These are phyloP conservation scores for Kingdonia uniflora DNA, from an alignment of 164 flowering plant species.

Conservation along the genomic window DNA sequence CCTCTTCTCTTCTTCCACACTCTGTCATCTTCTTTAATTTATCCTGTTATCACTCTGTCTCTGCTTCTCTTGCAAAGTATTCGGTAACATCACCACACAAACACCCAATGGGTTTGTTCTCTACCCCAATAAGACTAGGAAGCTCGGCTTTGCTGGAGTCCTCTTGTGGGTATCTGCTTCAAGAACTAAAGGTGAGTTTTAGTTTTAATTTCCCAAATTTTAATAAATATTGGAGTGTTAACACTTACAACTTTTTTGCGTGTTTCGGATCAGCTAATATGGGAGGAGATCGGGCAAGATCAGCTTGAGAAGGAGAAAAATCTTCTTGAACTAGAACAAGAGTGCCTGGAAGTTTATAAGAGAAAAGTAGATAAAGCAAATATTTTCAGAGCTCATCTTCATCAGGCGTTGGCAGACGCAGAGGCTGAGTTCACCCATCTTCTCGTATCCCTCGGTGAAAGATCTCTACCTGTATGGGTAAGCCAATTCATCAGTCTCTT, in stretches of 20 bases:
- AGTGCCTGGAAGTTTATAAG: conserved; percentile 74
- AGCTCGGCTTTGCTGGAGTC: conserved; percentile 50
- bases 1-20: conserved; percentile 2
- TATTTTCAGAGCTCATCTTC: conserved; percentile 67
- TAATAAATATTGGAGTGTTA: no score
- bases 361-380: conserved; percentile 84
- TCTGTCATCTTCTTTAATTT: background rate
- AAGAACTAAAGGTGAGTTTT: conserved; percentile 63
- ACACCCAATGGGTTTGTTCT: conserved; percentile 40
- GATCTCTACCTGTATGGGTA: conserved; percentile 78
- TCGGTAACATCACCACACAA: background rate
- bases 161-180: conserved; percentile 82
- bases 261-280: conserved; percentile 49
- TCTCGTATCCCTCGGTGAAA: conserved; percentile 73
- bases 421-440: conserved; percentile 88
- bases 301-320: conserved; percentile 65
- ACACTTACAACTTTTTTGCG: background rate
- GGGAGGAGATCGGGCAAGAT: conserved; percentile 96
- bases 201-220: no score
- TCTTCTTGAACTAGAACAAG: conserved; percentile 72
- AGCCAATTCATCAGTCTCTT: background rate
- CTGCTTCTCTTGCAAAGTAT: no score
- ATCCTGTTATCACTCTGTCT: background rate
- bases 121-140: conserved; percentile 30
- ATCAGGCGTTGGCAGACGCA: conserved; percentile 72